Base-by-base conservation (phyloP, 208 protist species). In the Tritrichomonas musculus region DNA sequence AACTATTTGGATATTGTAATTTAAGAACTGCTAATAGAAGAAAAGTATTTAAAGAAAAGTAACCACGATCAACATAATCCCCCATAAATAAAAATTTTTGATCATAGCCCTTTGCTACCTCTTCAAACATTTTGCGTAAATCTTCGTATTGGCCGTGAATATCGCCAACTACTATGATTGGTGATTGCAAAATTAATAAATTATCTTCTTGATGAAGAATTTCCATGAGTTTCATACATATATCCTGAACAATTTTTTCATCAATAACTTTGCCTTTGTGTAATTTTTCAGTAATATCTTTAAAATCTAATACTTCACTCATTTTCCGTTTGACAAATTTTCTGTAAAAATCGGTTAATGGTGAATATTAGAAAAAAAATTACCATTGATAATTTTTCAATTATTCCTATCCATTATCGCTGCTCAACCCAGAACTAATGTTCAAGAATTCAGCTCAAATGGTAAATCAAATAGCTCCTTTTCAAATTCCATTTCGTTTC, bases 1-100 rank as follows among this genome's bases (percentile, higher is more conserved):
- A 97, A 73, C 95, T 94, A 49, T 97, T 94, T 53, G 97, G 97
- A 69, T 98, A 98, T 39, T 92, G 39, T n/a, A 93, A 36, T 82
- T 96, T 99, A 73, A 98, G 97, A 27, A 97, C 94, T 14, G 98
- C 84, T 50, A 99, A 95, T 80, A 98, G 94, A 64, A 96, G 97
- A 77, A 98, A 96, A 25, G 97, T 97, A 94, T 98, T 97, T 14
- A 98, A 96, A 25, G 92, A 93, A 69, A 95, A 94, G 30, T 65
- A 92, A 27, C 93, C 93, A 50, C 93, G 14, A 50, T 94, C 93
- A 33, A 94, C 93, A 50, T 92, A 94, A 92, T 94, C 93, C 39
- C 94, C 95, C 96, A 99, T 97, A 95, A 99, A 99, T 14, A 99
- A 96, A 94, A 99, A 99, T 94, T 99, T 99, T 17, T 97, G 99